Evolutionary conservation across 495 filamentous ascomycete genomes (phyloP).

Genomic region (Lindgomyces ingoldianus): DNA sequence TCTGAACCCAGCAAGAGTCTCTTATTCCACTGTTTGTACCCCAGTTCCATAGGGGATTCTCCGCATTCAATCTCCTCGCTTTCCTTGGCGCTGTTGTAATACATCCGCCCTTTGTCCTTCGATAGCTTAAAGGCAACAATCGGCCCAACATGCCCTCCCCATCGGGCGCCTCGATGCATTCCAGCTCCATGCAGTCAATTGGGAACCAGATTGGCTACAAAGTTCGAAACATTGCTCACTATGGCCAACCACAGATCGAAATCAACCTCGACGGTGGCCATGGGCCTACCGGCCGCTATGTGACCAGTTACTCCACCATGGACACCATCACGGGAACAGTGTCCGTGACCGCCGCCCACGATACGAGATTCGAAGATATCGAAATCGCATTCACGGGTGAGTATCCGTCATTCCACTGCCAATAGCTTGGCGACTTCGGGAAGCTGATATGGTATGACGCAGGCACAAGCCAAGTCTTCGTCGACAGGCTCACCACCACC

Average conservation of each 20-base stretch:
- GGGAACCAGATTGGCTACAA: constrained; percentile 33
- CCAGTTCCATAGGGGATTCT: no score
- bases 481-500: constrained; percentile 53
- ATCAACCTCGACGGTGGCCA: constrained; percentile 45
- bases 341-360: constrained; percentile 59
- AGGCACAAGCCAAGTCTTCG: constrained; percentile 54
- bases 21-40: no score
- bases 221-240: constrained; percentile 32
- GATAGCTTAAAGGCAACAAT: not conserved
- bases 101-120: constrained; percentile 13
- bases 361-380: constrained; percentile 76
- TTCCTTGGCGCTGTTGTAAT: not conserved
- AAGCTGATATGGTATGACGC: constrained; percentile 7
- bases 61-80: constrained; percentile 14
- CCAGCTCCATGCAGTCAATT: constrained; percentile 21
- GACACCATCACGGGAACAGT: constrained; percentile 63
- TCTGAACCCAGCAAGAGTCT: not conserved
- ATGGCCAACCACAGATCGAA: constrained; percentile 39
- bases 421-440: not conserved
- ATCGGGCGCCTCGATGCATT: not conserved
- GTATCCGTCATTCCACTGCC: not conserved
- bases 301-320: constrained; percentile 59
- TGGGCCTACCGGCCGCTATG: constrained; percentile 41
- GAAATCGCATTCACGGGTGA: constrained; percentile 79
- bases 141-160: constrained; percentile 12